Evolutionary conservation across 345 rosid genomes (phyloP), one percentile per base, ranked within the genome.

Genomic region (Anacardium occidentale): DNA sequence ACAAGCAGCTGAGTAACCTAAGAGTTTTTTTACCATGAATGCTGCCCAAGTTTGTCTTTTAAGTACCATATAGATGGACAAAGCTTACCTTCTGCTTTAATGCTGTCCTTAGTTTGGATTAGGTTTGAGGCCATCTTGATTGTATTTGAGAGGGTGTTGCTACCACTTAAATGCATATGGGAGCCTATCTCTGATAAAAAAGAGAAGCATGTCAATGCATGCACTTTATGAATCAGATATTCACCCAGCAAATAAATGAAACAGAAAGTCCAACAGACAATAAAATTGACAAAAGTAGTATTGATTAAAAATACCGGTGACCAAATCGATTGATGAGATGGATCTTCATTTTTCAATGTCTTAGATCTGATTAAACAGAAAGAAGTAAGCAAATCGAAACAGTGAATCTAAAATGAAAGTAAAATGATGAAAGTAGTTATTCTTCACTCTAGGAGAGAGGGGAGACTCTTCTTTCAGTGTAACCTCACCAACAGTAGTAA

Each of bases 21-120:
- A 63, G 4, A 24, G 12, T 47, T 22, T 37, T 18, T 34, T 59
- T 44, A 22, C 17, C 9, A 3, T 48, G 17, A 32, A 20, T 1
- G 52, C 61, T 63, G 11, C 62, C 32, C 26, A 7, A 55, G 15
- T 8, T 50, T 45, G 44, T 12, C 42, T 61, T 55, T 3, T 42
- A 45, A 18, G 0, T 55, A 18, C 5, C 65, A 21, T 7, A 26
- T 40, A 21, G 18, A 32, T 24, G 3, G 22, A 55, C 71, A 71
- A 77, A 81, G n/a, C 76, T 66, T 78, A 94, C 98, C 98, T 89
- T 94, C 94, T 75, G 81, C 75, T 85, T 89, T 90, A 63, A 85
- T 50, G 54, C 6, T 73, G 71, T 91, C 86, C 78, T 88, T 92
- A 71, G 58, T 77, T 74, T 80, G 89, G 72, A 75, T 68, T 64